Evolutionary conservation across 83 land plant species (phyloP), one percentile per base, ranked within the genome.

Genomic region (Picea mariana): DNA sequence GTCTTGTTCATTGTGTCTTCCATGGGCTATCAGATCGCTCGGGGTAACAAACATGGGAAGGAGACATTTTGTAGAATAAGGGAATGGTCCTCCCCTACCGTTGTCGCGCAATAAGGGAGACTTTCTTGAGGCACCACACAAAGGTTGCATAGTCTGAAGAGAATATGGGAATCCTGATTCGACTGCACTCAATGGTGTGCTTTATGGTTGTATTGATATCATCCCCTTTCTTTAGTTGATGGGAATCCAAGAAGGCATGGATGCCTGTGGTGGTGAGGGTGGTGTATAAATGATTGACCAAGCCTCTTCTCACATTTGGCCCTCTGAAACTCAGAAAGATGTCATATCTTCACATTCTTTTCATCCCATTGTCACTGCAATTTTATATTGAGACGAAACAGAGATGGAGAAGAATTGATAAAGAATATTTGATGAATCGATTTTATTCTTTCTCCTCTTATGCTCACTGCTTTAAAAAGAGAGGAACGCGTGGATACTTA

Each of bases 271-370:
- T n/a, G 1, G 47, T 15, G 26, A 69, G 27, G 17, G n/a, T 6
- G 17, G 17, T 31, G 44, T 69, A 69, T 4, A 69, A 44, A 69
- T 69, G 73, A 38, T 69, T 20, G 16, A 38, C 73, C 16, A 69
- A 16, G 17, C 20, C 34, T 69, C 34, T 69, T 15, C 73, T 69
- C 0, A 42, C 38, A 42, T 69, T 47, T 69, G n/a, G 18, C 0
- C 47, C 73, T 38, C 47, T 69, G 44, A 69, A 69, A 44, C 73
- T 69, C 44, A 69, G 1, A 31, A 69, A 69, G n/a, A 69, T 47
- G 34, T 69, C 42, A 17, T 44, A 44, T 7, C 9, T 44, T 6
- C 49, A 44, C 8, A 8, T 8, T 44, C 9, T 44, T 8, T 0
- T 6, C 49, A 44, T 44, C 8, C 44, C 44, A 42, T 2, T 42